phyloP scores from a whole-genome alignment of 2,329 filamentous ascomycete genomes.

The Monosporascus sp. region DNA sequence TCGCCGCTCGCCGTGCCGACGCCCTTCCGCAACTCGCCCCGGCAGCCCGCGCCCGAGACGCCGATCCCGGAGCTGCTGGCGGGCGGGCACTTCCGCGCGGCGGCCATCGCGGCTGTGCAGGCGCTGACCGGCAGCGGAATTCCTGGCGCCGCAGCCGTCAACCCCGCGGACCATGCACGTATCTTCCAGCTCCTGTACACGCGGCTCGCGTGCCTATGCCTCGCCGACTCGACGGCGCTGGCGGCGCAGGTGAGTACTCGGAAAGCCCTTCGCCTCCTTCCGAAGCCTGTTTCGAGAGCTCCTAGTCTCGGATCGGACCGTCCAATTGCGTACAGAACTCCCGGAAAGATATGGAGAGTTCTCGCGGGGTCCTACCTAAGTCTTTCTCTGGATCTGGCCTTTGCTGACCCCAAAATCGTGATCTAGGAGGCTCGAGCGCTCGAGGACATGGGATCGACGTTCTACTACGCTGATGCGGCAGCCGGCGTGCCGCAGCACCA shows the following conservation, averaged over 20 bases:
- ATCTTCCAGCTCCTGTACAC: constrained; percentile 79
- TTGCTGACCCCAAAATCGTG: too few relatives aligned
- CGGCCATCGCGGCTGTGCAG: constrained; percentile 62
- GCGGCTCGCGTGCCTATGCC: constrained; percentile 73
- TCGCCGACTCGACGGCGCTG: constrained; percentile 66
- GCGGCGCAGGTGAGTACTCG: constrained; percentile 45
- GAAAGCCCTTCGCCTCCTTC: too few relatives aligned
- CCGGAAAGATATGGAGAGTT: too few relatives aligned
- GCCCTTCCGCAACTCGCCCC: constrained; percentile 63
- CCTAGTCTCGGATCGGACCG: too few relatives aligned
- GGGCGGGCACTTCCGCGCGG: constrained; percentile 72
- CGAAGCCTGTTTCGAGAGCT: too few relatives aligned
- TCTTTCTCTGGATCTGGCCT: too few relatives aligned
- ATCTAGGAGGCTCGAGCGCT: constrained; percentile 52
- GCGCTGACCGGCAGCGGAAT: constrained; percentile 47
- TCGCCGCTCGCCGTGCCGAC: constrained; percentile 54
- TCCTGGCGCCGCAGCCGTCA: constrained; percentile 28
- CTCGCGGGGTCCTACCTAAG: too few relatives aligned
- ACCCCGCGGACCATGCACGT: constrained; percentile 51
- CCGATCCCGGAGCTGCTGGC: constrained; percentile 63
- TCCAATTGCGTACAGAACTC: too few relatives aligned
- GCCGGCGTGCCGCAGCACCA: constrained; percentile 40
- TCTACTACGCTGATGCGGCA: constrained; percentile 47
- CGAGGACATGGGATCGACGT: constrained; percentile 54
- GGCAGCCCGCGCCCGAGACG: constrained; percentile 57